Conservation (phyloP, 2,329 filamentous ascomycete species). For the Mycogone perniciosa region DNA sequence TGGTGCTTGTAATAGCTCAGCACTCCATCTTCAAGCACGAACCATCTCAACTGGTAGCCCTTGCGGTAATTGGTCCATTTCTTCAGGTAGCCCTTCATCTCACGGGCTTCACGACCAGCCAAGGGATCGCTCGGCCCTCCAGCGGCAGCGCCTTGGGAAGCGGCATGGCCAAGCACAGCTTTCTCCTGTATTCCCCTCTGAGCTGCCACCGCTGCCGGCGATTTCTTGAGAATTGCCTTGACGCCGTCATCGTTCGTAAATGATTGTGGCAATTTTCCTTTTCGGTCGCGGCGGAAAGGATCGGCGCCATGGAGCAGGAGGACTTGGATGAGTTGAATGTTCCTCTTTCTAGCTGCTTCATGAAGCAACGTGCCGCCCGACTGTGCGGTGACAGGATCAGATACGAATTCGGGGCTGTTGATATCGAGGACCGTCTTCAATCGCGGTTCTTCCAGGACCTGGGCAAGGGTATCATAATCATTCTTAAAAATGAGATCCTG, state of each 20-base stretch:
- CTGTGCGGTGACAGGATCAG: constrained; percentile 69
- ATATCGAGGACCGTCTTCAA: constrained; percentile 86
- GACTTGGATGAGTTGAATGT: constrained; percentile 81
- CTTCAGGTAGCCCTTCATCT: constrained; percentile 98
- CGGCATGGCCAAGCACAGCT: constrained; percentile 76
- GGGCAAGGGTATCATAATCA: constrained; percentile 72
- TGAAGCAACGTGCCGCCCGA: constrained; percentile 89
- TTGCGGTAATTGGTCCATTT: constrained; percentile 99
- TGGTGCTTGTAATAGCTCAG: constrained; percentile 99
- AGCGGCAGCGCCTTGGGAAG: constrained; percentile 48
- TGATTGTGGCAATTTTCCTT: constrained; percentile 91
- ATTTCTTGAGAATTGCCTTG: constrained; percentile 82
- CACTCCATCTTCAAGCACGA: constrained; percentile 94
- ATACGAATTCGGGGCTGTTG: constrained; percentile 83
- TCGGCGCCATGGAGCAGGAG: constrained; percentile 91
- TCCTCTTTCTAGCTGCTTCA: constrained; percentile 83
- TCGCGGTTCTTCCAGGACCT: constrained; percentile 74
- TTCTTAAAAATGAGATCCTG: constrained; percentile 67
- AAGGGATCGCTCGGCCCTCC: constrained; percentile 52
- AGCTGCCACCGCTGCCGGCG: constrained; percentile 86
- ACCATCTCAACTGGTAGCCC: constrained; percentile 95
- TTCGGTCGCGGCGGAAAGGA: constrained; percentile 89
- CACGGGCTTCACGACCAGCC: constrained; percentile 78
- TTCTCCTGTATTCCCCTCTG: constrained; percentile 96
- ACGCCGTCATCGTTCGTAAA: constrained; percentile 93